Percentiles rank a stretch among this genome's conserved stretches.
Evolutionary conservation across 257 asterid genomes (phyloP).

Genomic region (Cynanchum wilfordii): DNA sequence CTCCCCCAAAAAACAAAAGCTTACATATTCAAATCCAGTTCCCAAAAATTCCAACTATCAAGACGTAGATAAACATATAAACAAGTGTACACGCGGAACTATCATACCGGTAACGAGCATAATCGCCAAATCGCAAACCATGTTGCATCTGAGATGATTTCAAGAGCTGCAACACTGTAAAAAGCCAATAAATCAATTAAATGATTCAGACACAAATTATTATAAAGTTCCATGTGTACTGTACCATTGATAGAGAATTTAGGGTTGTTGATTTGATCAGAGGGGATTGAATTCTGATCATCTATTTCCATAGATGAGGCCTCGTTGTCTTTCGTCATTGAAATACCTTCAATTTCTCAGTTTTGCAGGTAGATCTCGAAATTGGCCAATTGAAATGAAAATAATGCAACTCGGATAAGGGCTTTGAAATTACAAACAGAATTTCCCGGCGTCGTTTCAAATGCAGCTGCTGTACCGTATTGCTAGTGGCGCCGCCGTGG

Average conservation of each 20-base stretch:
- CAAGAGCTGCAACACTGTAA: conserved; percentile 76
- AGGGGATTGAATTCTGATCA: conserved; percentile 34
- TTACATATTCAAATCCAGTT: background rate
- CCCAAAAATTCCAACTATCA: background rate
- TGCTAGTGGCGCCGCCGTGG: conserved; percentile 3
- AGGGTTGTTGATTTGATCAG: conserved; percentile 57
- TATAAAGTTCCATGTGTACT: background rate
- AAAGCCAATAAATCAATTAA: background rate
- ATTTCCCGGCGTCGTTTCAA: background rate
- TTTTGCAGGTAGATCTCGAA: background rate
- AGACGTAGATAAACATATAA: background rate
- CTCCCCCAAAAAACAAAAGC: background rate
- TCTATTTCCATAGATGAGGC: conserved; percentile 71
- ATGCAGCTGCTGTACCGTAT: background rate
- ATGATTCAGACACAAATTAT: background rate
- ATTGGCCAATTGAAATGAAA: background rate
- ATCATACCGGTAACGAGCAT: conserved; percentile 76
- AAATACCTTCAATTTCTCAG: background rate
- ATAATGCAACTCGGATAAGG: background rate
- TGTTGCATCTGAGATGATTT: conserved; percentile 99
- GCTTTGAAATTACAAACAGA: background rate
- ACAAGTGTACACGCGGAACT: background rate
- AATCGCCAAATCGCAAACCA: conserved; percentile 93
- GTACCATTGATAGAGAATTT: conserved; percentile 77
- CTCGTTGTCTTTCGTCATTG: conserved; percentile 56